These are phyloP conservation scores for Fraxinus angustifolia DNA, from an alignment of 305 asterid genomes.

Conservation along the genomic window DNA sequence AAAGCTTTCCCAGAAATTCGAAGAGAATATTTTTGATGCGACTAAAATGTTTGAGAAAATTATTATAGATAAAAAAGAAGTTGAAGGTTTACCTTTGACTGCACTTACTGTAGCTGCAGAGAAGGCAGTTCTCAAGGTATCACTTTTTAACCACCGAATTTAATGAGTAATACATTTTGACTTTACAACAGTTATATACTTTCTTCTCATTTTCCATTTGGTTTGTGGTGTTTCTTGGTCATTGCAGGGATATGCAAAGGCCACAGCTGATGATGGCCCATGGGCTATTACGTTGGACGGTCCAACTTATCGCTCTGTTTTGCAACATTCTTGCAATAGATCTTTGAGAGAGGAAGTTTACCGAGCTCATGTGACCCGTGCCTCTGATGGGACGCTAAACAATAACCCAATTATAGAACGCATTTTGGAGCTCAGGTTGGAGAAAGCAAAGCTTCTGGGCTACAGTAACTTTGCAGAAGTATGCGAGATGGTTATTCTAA, in stretches of 20 bases:
- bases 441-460: constrained; percentile 71
- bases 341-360: constrained; percentile 69
- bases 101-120: constrained; percentile 38
- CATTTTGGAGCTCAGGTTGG: constrained; percentile 65
- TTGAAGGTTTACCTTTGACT: constrained; percentile 35
- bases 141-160: background rate
- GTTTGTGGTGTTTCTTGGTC: background rate
- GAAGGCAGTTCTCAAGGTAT: constrained; percentile 38
- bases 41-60: constrained; percentile 36
- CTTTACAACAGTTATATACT: background rate
- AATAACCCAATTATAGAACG: constrained; percentile 62
- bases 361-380: constrained; percentile 65
- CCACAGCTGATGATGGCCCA: constrained; percentile 68
- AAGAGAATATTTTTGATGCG: constrained; percentile 66
- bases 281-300: constrained; percentile 75
- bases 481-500: background rate
- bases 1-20: constrained; percentile 61
- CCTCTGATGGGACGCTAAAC: constrained; percentile 62
- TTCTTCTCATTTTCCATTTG: constrained; percentile 6
- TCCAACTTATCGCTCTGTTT: constrained; percentile 53
- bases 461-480: constrained; percentile 70
- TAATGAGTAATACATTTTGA: background rate
- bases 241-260: constrained; percentile 60
- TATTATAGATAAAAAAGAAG: constrained; percentile 29
- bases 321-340: constrained; percentile 64